These are phyloP conservation scores for Porphyrellus cyaneotinctus DNA, from an alignment of 768 basidiomycete species.

Conservation along the genomic window DNA sequence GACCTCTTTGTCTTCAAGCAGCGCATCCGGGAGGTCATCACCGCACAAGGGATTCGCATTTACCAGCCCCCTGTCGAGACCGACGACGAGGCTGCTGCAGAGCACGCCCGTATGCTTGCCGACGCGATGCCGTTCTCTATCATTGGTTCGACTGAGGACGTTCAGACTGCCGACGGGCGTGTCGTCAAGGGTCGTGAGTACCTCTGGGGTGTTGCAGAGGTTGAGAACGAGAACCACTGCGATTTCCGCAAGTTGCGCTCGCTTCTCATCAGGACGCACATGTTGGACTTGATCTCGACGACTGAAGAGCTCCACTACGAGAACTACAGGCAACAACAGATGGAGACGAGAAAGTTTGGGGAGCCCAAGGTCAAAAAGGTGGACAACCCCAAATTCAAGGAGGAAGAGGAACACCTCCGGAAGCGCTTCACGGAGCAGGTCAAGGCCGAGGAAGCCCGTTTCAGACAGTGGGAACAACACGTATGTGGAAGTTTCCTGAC, in stretches of 20 bases:
- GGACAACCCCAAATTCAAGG: slow-evolving; percentile 99
- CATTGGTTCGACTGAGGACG: slow-evolving; percentile 95
- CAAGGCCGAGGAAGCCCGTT: slow-evolving; percentile 95
- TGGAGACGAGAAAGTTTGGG: slow-evolving; percentile 99
- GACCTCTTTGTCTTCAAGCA: slow-evolving; percentile 92
- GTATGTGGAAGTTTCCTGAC: slow-evolving; percentile 42
- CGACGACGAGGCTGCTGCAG: slow-evolving; percentile 82
- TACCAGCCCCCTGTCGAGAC: slow-evolving; percentile 90
- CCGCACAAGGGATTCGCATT: slow-evolving; percentile 90
- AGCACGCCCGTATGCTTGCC: slow-evolving; percentile 82
- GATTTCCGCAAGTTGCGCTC: slow-evolving; percentile 98
- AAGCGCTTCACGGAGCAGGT: slow-evolving; percentile 99
- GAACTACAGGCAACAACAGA: slow-evolving; percentile 95
- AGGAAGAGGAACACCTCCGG: slow-evolving; percentile 94
- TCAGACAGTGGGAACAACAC: slow-evolving; percentile 99
- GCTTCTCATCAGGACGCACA: slow-evolving; percentile 93
- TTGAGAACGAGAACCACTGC: slow-evolving; percentile 99
- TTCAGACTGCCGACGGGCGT: slow-evolving; percentile 85
- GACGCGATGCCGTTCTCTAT: slow-evolving; percentile 98
- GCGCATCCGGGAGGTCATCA: slow-evolving; percentile 86
- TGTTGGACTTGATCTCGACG: slow-evolving; percentile 95
- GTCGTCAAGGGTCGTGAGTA: slow-evolving; percentile 97
- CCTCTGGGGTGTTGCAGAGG: slow-evolving; percentile 99
- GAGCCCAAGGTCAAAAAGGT: slow-evolving; percentile 98
- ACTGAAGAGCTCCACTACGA: slow-evolving; percentile 97